Percentiles rank a stretch among this genome's conserved stretches.
These are phyloP conservation scores for Wickerhamomyces bovis DNA, from an alignment of 805 yeast genomes.

Conservation along the genomic window DNA sequence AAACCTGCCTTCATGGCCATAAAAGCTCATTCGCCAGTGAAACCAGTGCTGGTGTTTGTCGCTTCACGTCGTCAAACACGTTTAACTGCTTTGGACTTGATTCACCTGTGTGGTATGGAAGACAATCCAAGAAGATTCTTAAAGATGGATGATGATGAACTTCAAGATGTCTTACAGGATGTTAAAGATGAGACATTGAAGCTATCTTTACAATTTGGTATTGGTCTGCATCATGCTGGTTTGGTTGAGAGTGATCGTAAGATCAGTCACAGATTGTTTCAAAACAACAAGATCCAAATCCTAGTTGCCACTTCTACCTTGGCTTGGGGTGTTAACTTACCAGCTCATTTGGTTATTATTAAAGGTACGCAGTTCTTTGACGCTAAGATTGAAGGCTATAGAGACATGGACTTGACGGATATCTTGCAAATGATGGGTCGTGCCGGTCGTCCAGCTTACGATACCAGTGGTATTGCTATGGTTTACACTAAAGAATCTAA, in stretches of 20 bases:
- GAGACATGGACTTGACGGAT: slow-evolving; percentile 91
- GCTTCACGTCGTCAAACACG: slow-evolving; percentile 93
- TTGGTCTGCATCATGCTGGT: slow-evolving; percentile 97
- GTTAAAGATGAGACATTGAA: slow-evolving; percentile 74
- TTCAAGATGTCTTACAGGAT: slow-evolving; percentile 53
- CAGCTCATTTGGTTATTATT: slow-evolving; percentile 94
- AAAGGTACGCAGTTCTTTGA: slow-evolving; percentile 97
- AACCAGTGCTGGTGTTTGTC: slow-evolving; percentile 95
- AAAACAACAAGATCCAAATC: slow-evolving; percentile 79
- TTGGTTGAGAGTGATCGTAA: slow-evolving; percentile 87
- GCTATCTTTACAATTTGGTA: slow-evolving; percentile 74
- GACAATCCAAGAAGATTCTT: slow-evolving; percentile 57
- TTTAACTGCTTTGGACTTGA: slow-evolving; percentile 72
- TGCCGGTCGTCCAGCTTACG: slow-evolving; percentile 98
- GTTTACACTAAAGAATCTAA: slow-evolving; percentile 78
- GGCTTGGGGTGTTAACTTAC: slow-evolving; percentile 99
- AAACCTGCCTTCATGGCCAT: slow-evolving; percentile 69
- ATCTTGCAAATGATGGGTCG: slow-evolving; percentile 98
- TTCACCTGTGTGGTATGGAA: slow-evolving; percentile 59
- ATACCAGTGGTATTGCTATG: slow-evolving; percentile 86
- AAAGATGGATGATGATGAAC: slow-evolving; percentile 44
- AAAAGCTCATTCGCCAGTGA: slow-evolving; percentile 60
- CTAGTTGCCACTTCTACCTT: slow-evolving; percentile 93
- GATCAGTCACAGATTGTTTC: slow-evolving; percentile 79
- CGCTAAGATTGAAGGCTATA: slow-evolving; percentile 88